phyloP scores from a whole-genome alignment of 1,139 yeast genomes.

The Geotrichum bryndzae region DNA sequence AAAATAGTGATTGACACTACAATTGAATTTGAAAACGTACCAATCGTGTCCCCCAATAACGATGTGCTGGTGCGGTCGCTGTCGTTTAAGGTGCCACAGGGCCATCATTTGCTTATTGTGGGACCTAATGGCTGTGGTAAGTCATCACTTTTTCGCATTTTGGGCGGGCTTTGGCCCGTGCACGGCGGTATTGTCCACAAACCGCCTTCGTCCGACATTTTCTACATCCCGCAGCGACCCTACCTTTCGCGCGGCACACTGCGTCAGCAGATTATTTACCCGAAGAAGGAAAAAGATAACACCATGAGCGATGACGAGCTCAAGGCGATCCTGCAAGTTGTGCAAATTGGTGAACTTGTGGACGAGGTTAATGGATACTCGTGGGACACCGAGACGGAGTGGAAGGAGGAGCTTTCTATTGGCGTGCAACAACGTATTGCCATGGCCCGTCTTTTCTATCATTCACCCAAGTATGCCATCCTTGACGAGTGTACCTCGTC shows the following conservation, averaged over 20 bases:
- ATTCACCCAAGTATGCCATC: conserved; percentile 87
- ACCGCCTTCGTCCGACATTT: conserved; percentile 65
- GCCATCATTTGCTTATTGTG: conserved; percentile 80
- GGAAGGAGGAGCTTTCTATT: conserved; percentile 83
- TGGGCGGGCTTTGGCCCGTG: conserved; percentile 94
- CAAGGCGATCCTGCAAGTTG: conserved; percentile 49
- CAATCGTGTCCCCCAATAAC: conserved; percentile 78
- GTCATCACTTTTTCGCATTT: conserved; percentile 79
- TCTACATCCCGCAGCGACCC: conserved; percentile 89
- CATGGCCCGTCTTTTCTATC: conserved; percentile 88
- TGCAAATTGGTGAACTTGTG: conserved; percentile 33
- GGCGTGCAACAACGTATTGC: conserved; percentile 95
- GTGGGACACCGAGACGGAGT: conserved; percentile 66
- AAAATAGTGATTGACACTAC: conserved; percentile 47
- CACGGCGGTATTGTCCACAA: conserved; percentile 52
- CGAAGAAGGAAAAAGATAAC: conserved; percentile 62
- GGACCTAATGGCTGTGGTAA: conserved; percentile 97
- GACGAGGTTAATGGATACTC: conserved; percentile 7
- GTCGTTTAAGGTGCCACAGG: conserved; percentile 66
- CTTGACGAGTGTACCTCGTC: conserved; percentile 95
- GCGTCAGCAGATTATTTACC: conserved; percentile 85
- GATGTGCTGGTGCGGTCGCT: conserved; percentile 64
- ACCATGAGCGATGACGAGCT: conserved; percentile 58
- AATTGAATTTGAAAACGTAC: conserved; percentile 66
- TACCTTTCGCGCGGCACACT: conserved; percentile 72